Evolutionary conservation across 2,329 filamentous ascomycete species (phyloP).

Genomic region (Penicillium brevicompactum): DNA sequence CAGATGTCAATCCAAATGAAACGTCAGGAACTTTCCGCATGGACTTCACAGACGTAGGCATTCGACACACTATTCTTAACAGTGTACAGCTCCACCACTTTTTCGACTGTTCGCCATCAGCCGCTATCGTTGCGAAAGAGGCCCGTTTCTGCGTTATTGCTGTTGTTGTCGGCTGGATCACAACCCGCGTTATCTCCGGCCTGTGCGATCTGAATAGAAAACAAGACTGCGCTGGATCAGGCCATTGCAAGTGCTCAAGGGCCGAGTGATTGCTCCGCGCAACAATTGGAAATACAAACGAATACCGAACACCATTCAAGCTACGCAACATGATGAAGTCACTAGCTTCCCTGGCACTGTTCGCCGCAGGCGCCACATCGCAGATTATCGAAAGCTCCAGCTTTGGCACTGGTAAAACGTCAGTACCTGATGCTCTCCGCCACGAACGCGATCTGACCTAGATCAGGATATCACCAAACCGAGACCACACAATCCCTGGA

Average conservation of each 20-base stretch:
- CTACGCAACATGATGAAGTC: conserved; percentile 41
- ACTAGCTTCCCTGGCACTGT: conserved; percentile 44
- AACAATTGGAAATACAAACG: not conserved
- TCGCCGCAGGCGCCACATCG: conserved; percentile 57
- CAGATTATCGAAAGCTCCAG: conserved; percentile 73
- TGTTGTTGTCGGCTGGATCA: conserved; percentile 51
- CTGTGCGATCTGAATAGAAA: conserved; percentile 28
- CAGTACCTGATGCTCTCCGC: conserved; percentile 21
- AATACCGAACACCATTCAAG: conserved; percentile 1
- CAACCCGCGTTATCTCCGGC: conserved; percentile 40
- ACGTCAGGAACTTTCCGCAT: conserved; percentile 28
- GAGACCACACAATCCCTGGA: conserved; percentile 53
- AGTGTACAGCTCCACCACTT: conserved; percentile 53
- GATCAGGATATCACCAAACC: conserved; percentile 62
- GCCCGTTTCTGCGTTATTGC: conserved; percentile 54
- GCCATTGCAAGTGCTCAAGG: conserved; percentile 7
- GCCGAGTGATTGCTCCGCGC: conserved; percentile 7
- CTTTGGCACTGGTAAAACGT: conserved; percentile 73
- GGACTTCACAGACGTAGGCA: conserved; percentile 45
- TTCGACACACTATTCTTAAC: conserved; percentile 49
- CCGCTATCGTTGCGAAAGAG: conserved; percentile 53
- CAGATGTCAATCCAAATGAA: conserved; percentile 22
- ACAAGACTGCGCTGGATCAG: conserved; percentile 15
- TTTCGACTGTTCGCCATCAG: conserved; percentile 54
- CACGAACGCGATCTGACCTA: conserved; percentile 8